These are phyloP conservation scores for Metschnikowia dekortorum DNA, from an alignment of 805 yeast genomes.

Conservation along the genomic window DNA sequence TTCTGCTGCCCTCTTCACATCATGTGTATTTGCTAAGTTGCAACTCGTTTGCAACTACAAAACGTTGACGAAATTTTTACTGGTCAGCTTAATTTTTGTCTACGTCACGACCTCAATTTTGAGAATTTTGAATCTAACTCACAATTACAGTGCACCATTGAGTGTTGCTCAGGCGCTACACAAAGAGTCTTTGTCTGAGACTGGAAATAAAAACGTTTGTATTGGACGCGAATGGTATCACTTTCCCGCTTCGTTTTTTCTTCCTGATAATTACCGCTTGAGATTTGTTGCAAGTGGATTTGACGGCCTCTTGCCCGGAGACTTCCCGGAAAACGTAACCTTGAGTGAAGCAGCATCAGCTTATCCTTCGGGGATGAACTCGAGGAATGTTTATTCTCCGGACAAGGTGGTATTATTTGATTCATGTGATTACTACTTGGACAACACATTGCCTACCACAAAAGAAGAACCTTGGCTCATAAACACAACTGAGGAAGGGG, in stretches of 20 bases:
- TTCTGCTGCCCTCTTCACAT: slow-evolving; percentile 52
- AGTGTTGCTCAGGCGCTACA: slow-evolving; percentile 46
- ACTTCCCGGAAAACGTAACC: slow-evolving; percentile 50
- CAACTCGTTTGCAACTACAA: slow-evolving; percentile 3
- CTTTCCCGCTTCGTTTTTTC: slow-evolving; percentile 81
- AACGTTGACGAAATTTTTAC: slow-evolving; percentile 8
- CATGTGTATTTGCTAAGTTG: slow-evolving; percentile 11
- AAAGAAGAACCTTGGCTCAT: slow-evolving; percentile 35
- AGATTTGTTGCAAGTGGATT: slow-evolving; percentile 73
- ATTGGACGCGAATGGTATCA: slow-evolving; percentile 96
- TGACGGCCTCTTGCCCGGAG: slow-evolving; percentile 85
- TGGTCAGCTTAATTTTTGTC: slow-evolving; percentile 27
- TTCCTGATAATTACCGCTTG: slow-evolving; percentile 60
- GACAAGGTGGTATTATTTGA: slow-evolving; percentile 48
- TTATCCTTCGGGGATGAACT: slow-evolving; percentile 68
- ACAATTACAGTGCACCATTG: slow-evolving; percentile 73
- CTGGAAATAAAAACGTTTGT: slow-evolving; percentile 53
- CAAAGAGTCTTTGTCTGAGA: slow-evolving; percentile 10
- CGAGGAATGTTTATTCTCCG: slow-evolving; percentile 61
- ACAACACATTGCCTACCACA: slow-evolving; percentile 45
- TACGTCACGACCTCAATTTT: slow-evolving; percentile 30
- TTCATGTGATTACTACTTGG: slow-evolving; percentile 68
- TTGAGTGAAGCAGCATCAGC: slow-evolving; percentile 34
- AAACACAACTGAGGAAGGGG: slow-evolving; percentile 13
- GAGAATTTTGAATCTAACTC: slow-evolving; percentile 56